These are phyloP conservation scores for Rhizopus sp. DNA, from an alignment of 371 early-diverging fungal genomes.

Conservation along the genomic window DNA sequence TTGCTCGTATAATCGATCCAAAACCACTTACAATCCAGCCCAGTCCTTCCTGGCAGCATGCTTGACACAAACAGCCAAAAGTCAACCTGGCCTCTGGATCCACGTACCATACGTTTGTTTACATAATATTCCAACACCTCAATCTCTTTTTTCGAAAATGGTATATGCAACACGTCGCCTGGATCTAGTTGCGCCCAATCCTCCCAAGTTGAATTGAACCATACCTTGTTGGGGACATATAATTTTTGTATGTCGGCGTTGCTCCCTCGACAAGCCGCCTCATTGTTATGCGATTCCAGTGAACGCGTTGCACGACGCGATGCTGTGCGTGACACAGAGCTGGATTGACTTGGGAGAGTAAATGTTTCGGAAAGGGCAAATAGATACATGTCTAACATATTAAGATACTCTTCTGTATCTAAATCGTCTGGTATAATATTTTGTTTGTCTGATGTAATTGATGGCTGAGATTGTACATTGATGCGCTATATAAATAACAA, in stretches of 20 bases:
- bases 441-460: background rate
- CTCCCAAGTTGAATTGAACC: conserved; percentile 46
- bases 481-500: conserved; percentile 1
- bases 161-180: conserved; percentile 37
- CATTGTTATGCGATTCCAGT: background rate
- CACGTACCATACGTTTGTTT: background rate
- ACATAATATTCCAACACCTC: conserved; percentile 3
- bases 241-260: conserved; percentile 13
- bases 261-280: background rate
- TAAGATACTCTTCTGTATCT: conserved; percentile 2
- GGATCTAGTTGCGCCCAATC: conserved; percentile 45
- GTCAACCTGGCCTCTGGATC: background rate
- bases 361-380: conserved; percentile 3
- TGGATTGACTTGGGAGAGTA: background rate
- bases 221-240: conserved; percentile 35
- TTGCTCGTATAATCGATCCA: conserved; percentile 20
- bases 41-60: conserved; percentile 30
- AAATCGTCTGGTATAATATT: conserved; percentile 7
- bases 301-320: conserved; percentile 3
- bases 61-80: conserved; percentile 28
- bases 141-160: conserved; percentile 24
- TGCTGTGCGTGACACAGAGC: background rate
- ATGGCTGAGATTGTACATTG: background rate
- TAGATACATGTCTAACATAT: conserved; percentile 16
- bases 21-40: conserved; percentile 32